Evolutionary conservation across 1,284 basidiomycete species (phyloP).

Genomic region (Schizophyllum commune): DNA sequence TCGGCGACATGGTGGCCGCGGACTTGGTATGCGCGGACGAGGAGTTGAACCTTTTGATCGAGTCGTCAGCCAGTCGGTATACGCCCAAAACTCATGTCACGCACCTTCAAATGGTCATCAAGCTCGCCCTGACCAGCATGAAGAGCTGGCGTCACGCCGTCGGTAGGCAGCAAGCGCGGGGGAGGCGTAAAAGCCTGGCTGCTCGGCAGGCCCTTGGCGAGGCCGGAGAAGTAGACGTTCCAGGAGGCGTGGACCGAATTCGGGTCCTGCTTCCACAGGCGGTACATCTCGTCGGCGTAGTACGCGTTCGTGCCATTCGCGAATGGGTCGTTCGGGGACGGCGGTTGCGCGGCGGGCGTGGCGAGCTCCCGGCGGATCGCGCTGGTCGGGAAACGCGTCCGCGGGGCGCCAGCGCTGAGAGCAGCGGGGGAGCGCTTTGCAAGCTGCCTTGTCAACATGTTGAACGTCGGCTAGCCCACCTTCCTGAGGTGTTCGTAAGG

Average conservation of each 20-base stretch:
- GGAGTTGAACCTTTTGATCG: slow-evolving; percentile 74
- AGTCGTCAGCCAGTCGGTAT: slow-evolving; percentile 1
- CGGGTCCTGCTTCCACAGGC: slow-evolving; percentile 86
- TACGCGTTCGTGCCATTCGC: slow-evolving; percentile 91
- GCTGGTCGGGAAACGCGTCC: background rate
- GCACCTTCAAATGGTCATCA: slow-evolving; percentile 91
- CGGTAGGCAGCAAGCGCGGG: slow-evolving; percentile 65
- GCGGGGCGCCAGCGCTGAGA: background rate
- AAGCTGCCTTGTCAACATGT: background rate
- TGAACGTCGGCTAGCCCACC: background rate
- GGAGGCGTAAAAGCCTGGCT: slow-evolving; percentile 83
- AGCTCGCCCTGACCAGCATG: slow-evolving; percentile 69
- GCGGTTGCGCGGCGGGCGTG: slow-evolving; percentile 33
- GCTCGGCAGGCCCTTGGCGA: slow-evolving; percentile 85
- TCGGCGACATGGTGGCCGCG: slow-evolving; percentile 96
- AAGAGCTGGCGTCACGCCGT: slow-evolving; percentile 72
- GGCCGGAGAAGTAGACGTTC: slow-evolving; percentile 91
- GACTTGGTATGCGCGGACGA: slow-evolving; percentile 98
- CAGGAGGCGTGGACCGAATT: slow-evolving; percentile 91
- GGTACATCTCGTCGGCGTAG: slow-evolving; percentile 96
- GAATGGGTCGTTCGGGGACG: slow-evolving; percentile 72
- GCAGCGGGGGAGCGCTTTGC: background rate
- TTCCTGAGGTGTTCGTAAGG: background rate
- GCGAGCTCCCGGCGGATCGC: slow-evolving; percentile 32
- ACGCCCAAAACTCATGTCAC: slow-evolving; percentile 11